Evolutionary conservation across 208 protist genomes (phyloP).

Genomic region (Jaenimonas drosophilae): DNA sequence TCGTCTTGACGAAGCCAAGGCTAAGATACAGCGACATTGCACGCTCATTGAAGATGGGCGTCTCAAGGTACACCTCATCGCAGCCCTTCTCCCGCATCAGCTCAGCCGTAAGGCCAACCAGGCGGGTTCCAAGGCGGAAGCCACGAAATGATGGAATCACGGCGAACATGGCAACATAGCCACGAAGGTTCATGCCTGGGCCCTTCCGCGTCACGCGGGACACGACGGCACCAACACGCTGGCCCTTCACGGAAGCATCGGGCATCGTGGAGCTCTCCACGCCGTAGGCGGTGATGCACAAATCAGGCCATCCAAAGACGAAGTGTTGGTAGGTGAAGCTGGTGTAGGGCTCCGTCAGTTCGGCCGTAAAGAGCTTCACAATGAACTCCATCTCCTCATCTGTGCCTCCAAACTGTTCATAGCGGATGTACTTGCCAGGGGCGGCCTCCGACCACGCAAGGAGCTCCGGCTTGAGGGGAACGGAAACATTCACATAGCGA

Average conservation of each 20-base stretch:
- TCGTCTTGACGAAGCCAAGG: slow-evolving; percentile 93
- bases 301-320: slow-evolving; percentile 94
- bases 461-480: slow-evolving; percentile 37
- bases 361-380: slow-evolving; percentile 89
- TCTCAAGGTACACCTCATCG: slow-evolving; percentile 93
- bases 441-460: slow-evolving; percentile 52
- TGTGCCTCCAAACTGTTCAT: slow-evolving; percentile 66
- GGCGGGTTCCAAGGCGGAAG: slow-evolving; percentile 81
- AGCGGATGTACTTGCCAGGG: slow-evolving; percentile 63
- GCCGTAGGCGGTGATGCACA: slow-evolving; percentile 86
- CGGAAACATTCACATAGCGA: slow-evolving; percentile 49
- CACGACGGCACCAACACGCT: slow-evolving; percentile 88
- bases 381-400: slow-evolving; percentile 85
- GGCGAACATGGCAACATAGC: slow-evolving; percentile 98
- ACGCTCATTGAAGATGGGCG: slow-evolving; percentile 85
- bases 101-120: slow-evolving; percentile 87
- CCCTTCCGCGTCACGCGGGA: slow-evolving; percentile 73
- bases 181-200: slow-evolving; percentile 53
- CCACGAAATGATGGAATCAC: slow-evolving; percentile 89
- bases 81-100: slow-evolving; percentile 90
- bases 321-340: slow-evolving; percentile 99
- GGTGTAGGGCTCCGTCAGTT: slow-evolving; percentile 98
- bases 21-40: slow-evolving; percentile 93
- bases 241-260: slow-evolving; percentile 38
- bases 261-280: slow-evolving; percentile 45